Conservation (phyloP, 768 basidiomycete species). For the Saitozyma sp. region DNA sequence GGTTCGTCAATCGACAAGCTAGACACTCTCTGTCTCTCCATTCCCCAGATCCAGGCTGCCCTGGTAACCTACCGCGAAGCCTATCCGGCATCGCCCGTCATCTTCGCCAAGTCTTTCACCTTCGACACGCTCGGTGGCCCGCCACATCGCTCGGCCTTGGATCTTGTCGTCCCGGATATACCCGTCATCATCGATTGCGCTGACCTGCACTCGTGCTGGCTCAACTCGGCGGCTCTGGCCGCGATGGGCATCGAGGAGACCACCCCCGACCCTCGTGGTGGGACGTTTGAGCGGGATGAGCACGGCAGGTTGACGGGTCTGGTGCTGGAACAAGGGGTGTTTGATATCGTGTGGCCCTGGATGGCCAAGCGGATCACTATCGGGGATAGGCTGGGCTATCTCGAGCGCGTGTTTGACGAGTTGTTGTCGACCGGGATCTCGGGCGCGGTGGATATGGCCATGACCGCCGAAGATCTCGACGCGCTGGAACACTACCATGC, state of each 20-base stretch:
- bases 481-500: conserved; percentile 21
- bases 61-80: conserved; percentile 1
- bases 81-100: conserved; percentile 2
- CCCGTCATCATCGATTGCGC: conserved; percentile 29
- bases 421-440: conserved; percentile 23
- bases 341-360: conserved; percentile 32
- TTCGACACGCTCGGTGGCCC: conserved; percentile 12
- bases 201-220: conserved; percentile 29
- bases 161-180: conserved; percentile 21
- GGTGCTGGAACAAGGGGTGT: conserved; percentile 20
- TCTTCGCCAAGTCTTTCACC: conserved; percentile 18
- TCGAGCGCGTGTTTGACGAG: conserved; percentile 12
- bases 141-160: conserved; percentile 16
- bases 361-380: conserved; percentile 8
- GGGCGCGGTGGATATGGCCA: conserved; percentile 28
- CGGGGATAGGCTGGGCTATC: conserved; percentile 9
- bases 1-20: conserved; percentile 6
- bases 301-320: conserved; percentile 26
- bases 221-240: conserved; percentile 21
- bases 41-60: conserved; percentile 12
- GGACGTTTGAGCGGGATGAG: conserved; percentile 20
- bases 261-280: conserved; percentile 23
- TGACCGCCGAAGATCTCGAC: conserved; percentile 11
- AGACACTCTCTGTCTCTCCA: conserved; percentile 5
- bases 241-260: conserved; percentile 17